phyloP scores from a whole-genome alignment of 371 early-diverging fungal species.

The Syncephalis plumigaleata region DNA sequence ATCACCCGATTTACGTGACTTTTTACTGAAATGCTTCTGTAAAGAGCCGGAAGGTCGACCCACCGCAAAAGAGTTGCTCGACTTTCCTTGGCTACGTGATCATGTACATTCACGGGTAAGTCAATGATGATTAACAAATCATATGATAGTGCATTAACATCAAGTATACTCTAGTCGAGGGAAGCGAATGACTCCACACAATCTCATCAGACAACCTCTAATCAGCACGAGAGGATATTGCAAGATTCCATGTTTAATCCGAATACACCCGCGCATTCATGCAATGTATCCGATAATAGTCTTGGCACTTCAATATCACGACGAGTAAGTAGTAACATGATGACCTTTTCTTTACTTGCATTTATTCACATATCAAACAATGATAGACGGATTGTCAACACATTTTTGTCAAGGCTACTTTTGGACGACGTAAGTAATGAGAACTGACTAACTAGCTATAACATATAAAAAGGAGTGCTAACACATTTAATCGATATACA shows the following conservation, averaged over 20 bases:
- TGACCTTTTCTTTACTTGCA: background rate
- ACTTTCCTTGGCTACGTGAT: slow-evolving; percentile 53
- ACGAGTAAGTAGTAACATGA: background rate
- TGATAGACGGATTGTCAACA: background rate
- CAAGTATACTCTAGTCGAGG: background rate
- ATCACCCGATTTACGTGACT: slow-evolving; percentile 55
- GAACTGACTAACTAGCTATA: background rate
- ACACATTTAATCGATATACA: background rate
- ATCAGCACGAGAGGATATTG: background rate
- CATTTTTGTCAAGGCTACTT: background rate
- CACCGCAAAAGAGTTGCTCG: slow-evolving; percentile 45
- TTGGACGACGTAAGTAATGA: background rate
- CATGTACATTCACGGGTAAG: slow-evolving; percentile 9
- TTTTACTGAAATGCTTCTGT: slow-evolving; percentile 66
- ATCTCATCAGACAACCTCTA: background rate
- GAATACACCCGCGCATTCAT: background rate
- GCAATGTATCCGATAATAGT: too few relatives aligned
- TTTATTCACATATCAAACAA: background rate
- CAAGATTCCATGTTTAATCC: background rate
- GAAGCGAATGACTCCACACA: background rate
- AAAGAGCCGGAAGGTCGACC: slow-evolving; percentile 55
- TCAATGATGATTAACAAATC: slow-evolving; percentile 2
- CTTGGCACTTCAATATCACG: too few relatives aligned
- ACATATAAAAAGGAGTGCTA: background rate
- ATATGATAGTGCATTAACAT: slow-evolving; percentile 1